Evolutionary conservation across 345 rosid species (phyloP), one percentile per base, ranked within the genome.

Genomic region (Garcia nutans): DNA sequence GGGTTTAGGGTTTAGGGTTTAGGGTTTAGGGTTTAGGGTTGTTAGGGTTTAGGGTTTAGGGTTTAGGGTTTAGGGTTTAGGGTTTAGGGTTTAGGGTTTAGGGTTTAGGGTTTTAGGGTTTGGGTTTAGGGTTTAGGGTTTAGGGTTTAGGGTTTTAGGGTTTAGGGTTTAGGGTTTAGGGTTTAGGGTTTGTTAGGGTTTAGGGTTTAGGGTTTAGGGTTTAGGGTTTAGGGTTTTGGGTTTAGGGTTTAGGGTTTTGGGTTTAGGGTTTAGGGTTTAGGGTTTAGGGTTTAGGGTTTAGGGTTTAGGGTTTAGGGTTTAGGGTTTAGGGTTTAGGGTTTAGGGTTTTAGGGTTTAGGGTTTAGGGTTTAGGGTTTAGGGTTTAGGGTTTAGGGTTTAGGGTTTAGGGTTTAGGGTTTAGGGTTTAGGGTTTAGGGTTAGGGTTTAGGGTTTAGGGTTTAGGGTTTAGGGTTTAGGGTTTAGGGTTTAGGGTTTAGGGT

Each of bases 61-160:
- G 37, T 65, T 47, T 19, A 58, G 80, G 67, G 60, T 71, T 70
- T 47, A 74, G 79, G 73, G 68, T 57, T 58, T 60, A 55, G 76
- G 75, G 71, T 61, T 77, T 59, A 75, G 75, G 83, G 71, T 76
- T 68, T 68, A 66, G 80, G 76, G 60, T 71, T 77, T 70, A 58
- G 80, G 80, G 71, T 71, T 77, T 58, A 75, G 80, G n/a, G 75
- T 44, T 61, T 77, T 60, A 70, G 70, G 75, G 71, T 71, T 77
- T 23, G 80, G 70, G 45, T 59, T 70, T 59, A 10, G 75, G 75
- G 8, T 58, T 60, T 59, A 44, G 68, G 75, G 75, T 70, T 68
- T 68, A 57, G 80, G 76, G 70, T 70, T 77, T 70, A 47, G 80
- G 80, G 75, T 70, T 70, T n/a, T 70, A 28, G 75, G 75, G 75